These are phyloP conservation scores for Ceratobasidium sp. DNA, from an alignment of 1,284 basidiomycete species.

Conservation along the genomic window DNA sequence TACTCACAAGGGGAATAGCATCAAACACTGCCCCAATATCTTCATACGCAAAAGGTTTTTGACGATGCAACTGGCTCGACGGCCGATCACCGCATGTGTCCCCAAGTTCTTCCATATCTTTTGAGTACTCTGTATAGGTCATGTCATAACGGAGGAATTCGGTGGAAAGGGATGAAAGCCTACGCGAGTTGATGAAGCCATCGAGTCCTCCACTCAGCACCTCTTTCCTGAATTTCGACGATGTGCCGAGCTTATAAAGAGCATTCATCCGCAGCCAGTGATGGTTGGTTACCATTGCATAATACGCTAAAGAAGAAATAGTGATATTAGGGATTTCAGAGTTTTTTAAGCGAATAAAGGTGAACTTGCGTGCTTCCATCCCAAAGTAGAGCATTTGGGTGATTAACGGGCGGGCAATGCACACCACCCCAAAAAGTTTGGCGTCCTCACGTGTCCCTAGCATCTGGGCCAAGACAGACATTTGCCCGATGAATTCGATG, in stretches of 20 bases:
- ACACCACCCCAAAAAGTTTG: neutral
- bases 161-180: neutral
- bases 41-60: slow-evolving; percentile 1
- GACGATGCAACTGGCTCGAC: neutral
- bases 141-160: neutral
- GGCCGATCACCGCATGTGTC: slow-evolving; percentile 17
- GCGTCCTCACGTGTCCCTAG: slow-evolving; percentile 5
- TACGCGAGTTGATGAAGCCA: slow-evolving; percentile 37
- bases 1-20: slow-evolving; percentile 5
- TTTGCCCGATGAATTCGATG: neutral
- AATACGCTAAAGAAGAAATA: slow-evolving; percentile 17
- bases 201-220: slow-evolving; percentile 27
- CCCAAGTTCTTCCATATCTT: slow-evolving; percentile 24
- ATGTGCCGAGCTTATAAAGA: slow-evolving; percentile 24
- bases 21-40: neutral
- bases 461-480: neutral
- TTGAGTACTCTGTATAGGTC: slow-evolving; percentile 19
- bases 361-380: too few species aligned
- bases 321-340: neutral
- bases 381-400: neutral
- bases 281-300: slow-evolving; percentile 36
- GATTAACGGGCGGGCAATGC: neutral
- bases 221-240: slow-evolving; percentile 29
- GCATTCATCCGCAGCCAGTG: slow-evolving; percentile 33
- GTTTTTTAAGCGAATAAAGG: neutral